These are phyloP conservation scores for Aspergillus texensis DNA, from an alignment of 2,329 filamentous ascomycete genomes.

Conservation along the genomic window DNA sequence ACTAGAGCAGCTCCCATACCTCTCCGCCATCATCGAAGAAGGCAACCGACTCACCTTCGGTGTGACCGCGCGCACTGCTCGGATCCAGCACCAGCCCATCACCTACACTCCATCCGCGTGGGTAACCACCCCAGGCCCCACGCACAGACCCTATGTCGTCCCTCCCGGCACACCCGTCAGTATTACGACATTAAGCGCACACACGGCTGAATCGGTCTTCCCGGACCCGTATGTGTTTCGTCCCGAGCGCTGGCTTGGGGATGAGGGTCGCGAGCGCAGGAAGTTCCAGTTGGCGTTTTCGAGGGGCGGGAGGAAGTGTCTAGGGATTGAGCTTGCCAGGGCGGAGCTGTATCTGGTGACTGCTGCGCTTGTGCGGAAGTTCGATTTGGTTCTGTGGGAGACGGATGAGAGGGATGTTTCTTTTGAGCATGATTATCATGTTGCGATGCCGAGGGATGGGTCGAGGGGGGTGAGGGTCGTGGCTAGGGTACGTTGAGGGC, in stretches of 20 bases:
- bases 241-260: constrained; percentile 46
- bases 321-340: constrained; percentile 44
- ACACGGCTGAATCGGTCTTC: constrained; percentile 35
- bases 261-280: constrained; percentile 34
- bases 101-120: constrained; percentile 17
- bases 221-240: constrained; percentile 37
- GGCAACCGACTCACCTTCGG: constrained; percentile 41
- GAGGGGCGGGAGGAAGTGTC: constrained; percentile 45
- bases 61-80: constrained; percentile 40
- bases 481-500: neutral
- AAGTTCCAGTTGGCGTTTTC: constrained; percentile 46
- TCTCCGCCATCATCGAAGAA: constrained; percentile 43
- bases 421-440: constrained; percentile 32
- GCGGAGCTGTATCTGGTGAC: constrained; percentile 34
- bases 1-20: constrained; percentile 43
- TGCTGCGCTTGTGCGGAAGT: constrained; percentile 28
- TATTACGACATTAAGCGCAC: constrained; percentile 40
- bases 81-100: constrained; percentile 20
- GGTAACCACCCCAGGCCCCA: constrained; percentile 24
- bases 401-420: constrained; percentile 31
- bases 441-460: constrained; percentile 28
- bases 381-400: constrained; percentile 31
- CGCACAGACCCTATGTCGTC: constrained; percentile 20
- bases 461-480: constrained; percentile 28
- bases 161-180: constrained; percentile 38